These are phyloP conservation scores for Nannizziopsis barbatae DNA, from an alignment of 2,329 filamentous ascomycete genomes.

Conservation along the genomic window DNA sequence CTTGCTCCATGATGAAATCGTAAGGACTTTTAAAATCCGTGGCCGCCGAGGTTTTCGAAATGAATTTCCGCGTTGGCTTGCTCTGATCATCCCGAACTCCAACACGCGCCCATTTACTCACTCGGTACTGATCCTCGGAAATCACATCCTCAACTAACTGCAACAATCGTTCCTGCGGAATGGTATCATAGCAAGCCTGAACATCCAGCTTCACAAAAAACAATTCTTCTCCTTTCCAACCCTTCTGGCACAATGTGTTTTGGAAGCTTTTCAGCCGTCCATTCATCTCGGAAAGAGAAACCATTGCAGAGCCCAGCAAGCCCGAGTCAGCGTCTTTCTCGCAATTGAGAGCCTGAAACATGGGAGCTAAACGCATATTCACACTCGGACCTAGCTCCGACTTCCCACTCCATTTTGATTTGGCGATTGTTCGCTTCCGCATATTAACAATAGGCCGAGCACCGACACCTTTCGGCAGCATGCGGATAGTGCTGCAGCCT, in stretches of 20 bases:
- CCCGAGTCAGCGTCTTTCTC: conserved; percentile 54
- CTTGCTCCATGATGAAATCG: conserved; percentile 29
- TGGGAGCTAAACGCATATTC: conserved; percentile 59
- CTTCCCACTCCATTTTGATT: conserved; percentile 36
- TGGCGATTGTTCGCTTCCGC: conserved; percentile 47
- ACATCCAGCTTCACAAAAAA: conserved; percentile 94
- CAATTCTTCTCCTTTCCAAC: conserved; percentile 29
- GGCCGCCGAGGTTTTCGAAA: conserved; percentile 40
- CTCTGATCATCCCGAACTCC: conserved; percentile 36
- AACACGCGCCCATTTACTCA: conserved; percentile 65
- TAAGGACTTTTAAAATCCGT: conserved; percentile 38
- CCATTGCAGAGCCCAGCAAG: conserved; percentile 65
- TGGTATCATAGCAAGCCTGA: conserved; percentile 84
- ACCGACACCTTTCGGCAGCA: conserved; percentile 68
- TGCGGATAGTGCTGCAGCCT: conserved; percentile 65
- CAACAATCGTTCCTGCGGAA: conserved; percentile 68
- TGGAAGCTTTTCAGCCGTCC: conserved; percentile 61
- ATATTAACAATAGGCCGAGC: conserved; percentile 84
- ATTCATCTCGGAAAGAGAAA: conserved; percentile 73
- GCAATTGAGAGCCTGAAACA: conserved; percentile 64
- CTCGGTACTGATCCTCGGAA: conserved; percentile 53
- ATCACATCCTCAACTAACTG: conserved; percentile 49
- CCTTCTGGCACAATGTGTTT: conserved; percentile 14
- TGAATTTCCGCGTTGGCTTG: conserved; percentile 39
- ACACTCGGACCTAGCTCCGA: conserved; percentile 52